Conservation (phyloP, 371 early-diverging fungal species). For the Zopfochytrium polystomum region DNA sequence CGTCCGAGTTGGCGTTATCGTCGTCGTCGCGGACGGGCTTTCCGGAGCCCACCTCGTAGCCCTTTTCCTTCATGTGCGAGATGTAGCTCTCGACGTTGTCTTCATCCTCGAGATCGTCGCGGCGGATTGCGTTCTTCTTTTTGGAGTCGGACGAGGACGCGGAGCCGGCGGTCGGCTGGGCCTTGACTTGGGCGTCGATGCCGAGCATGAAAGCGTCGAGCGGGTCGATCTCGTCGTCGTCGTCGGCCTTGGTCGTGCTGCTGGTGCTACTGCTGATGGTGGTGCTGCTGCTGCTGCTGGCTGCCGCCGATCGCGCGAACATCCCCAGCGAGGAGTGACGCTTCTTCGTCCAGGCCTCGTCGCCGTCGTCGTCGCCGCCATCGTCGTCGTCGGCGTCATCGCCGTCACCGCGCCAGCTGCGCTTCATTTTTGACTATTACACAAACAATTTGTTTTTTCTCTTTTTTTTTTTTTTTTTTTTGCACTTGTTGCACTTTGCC, state of each 20-base stretch:
- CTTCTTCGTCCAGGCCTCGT: background rate
- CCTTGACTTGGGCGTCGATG: constrained; percentile 50
- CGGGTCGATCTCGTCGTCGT: constrained; percentile 54
- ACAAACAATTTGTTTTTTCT: too few relatives aligned
- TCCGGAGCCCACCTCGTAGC: constrained; percentile 60
- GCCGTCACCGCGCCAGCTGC: too few relatives aligned
- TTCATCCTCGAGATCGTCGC: constrained; percentile 76
- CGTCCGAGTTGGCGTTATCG: constrained; percentile 74
- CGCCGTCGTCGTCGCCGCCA: constrained; percentile 8
- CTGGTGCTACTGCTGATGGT: too few relatives aligned
- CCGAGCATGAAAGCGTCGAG: constrained; percentile 88
- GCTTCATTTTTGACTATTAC: too few relatives aligned
- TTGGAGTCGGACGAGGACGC: background rate
- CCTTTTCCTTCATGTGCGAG: constrained; percentile 72
- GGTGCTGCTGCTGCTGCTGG: background rate
- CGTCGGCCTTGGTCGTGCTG: too few relatives aligned
- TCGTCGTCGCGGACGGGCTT: constrained; percentile 43
- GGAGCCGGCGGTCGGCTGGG: constrained; percentile 24
- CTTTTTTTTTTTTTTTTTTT: too few relatives aligned
- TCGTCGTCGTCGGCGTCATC: too few relatives aligned
- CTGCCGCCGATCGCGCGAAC: background rate
- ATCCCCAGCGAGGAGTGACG: background rate
- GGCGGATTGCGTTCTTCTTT: constrained; percentile 8
- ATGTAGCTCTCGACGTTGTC: constrained; percentile 77
- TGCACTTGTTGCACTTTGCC: too few relatives aligned